phyloP scores from a whole-genome alignment of 306 rosid species.

The Quercus glauca region DNA sequence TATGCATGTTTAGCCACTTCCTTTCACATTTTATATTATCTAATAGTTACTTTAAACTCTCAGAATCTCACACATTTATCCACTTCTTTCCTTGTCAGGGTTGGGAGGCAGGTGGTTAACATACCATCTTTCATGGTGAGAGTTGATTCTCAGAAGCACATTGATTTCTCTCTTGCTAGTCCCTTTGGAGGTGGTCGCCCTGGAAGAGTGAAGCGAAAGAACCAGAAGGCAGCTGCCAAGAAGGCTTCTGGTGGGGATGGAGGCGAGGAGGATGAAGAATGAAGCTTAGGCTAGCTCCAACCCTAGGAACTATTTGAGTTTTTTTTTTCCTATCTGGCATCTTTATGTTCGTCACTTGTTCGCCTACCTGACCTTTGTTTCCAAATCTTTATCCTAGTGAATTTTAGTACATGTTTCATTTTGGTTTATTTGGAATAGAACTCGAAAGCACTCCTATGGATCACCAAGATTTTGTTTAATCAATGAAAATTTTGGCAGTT shows the following conservation, averaged over 20 bases:
- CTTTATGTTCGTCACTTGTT: not conserved
- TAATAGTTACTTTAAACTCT: not conserved
- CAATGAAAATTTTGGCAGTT: not conserved
- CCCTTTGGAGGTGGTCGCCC: constrained; percentile 71
- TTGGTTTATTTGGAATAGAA: not conserved
- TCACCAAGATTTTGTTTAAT: not conserved
- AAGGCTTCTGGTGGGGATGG: constrained; percentile 42
- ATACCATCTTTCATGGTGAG: constrained; percentile 69
- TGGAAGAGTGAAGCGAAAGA: constrained; percentile 50
- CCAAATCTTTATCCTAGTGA: not conserved
- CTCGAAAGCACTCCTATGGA: not conserved
- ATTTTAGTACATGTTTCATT: not conserved
- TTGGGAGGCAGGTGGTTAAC: constrained; percentile 74
- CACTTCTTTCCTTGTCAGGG: constrained; percentile 32
- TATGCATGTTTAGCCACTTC: not conserved
- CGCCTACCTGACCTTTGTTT: not conserved
- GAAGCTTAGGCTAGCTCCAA: not conserved
- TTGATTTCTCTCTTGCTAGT: constrained; percentile 64
- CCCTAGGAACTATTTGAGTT: not conserved
- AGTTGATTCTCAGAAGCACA: constrained; percentile 68
- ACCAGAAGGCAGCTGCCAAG: constrained; percentile 44
- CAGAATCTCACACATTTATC: not conserved
- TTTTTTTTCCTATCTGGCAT: not conserved
- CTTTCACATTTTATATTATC: not conserved
- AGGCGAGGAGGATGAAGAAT: constrained; percentile 39